Evolutionary conservation across 257 asterid species (phyloP).

Genomic region (Solanum boliviense): DNA sequence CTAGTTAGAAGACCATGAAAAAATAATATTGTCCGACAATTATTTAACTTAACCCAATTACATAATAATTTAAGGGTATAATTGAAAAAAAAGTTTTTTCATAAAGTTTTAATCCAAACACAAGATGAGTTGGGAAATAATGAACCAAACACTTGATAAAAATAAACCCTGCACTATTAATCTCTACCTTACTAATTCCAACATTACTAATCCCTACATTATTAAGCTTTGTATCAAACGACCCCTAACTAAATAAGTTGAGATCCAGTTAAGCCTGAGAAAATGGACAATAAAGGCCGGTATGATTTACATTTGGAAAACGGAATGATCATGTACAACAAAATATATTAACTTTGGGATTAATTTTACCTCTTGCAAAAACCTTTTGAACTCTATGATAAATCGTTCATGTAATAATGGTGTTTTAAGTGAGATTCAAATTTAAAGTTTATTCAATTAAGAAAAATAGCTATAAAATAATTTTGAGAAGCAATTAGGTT

Average conservation of each 20-base stretch:
- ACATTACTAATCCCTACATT: too few relatives aligned
- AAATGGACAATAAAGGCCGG: background rate
- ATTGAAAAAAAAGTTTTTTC: too few relatives aligned
- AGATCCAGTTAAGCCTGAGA: background rate
- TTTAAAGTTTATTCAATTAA: background rate
- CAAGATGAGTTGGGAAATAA: too few relatives aligned
- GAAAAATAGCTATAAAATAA: background rate
- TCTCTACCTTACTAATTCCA: too few relatives aligned
- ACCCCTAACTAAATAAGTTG: background rate
- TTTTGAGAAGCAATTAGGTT: background rate
- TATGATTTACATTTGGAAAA: background rate
- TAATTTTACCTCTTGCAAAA: background rate
- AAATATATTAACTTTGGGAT: background rate
- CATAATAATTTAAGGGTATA: too few relatives aligned
- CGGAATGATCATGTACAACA: background rate
- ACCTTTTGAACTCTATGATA: background rate
- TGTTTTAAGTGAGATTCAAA: background rate
- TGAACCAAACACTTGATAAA: too few relatives aligned
- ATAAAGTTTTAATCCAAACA: too few relatives aligned
- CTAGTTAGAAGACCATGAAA: too few relatives aligned
- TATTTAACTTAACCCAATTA: too few relatives aligned
- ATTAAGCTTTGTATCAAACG: too few relatives aligned
- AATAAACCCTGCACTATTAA: too few relatives aligned
- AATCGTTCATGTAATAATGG: background rate
- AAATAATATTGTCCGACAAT: too few relatives aligned